phyloP scores from a whole-genome alignment of 768 basidiomycete species.

The Serendipita sp. region DNA sequence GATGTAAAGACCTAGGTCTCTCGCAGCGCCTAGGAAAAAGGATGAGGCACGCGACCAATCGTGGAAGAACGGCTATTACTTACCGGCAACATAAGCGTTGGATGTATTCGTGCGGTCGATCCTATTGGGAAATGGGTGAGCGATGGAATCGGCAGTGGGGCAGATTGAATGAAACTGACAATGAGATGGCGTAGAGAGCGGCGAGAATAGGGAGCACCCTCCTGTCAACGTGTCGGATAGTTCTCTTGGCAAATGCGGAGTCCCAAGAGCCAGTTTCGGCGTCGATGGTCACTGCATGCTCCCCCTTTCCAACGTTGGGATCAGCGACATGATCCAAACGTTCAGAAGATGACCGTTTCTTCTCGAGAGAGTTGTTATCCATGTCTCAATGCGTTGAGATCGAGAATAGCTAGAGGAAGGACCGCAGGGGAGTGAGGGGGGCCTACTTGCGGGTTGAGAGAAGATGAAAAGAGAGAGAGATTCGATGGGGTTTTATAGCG shows the following conservation, averaged over 20 bases:
- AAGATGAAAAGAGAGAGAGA: too few relatives aligned
- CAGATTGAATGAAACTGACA: background rate
- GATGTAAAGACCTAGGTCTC: constrained; percentile 13
- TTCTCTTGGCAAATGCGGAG: background rate
- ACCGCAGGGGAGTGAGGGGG: too few relatives aligned
- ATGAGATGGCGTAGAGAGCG: background rate
- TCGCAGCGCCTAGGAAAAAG: background rate
- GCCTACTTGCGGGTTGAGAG: too few relatives aligned
- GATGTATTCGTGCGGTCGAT: constrained; percentile 5
- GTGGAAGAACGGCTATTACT: background rate
- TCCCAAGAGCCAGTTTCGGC: background rate
- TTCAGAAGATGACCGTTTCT: constrained; percentile 1
- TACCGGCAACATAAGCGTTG: constrained; percentile 1
- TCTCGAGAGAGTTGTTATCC: background rate
- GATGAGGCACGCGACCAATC: background rate
- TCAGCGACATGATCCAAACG: background rate
- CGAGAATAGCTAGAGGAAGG: too few relatives aligned
- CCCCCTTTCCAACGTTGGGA: background rate
- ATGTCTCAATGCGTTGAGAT: too few relatives aligned
- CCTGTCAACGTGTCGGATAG: background rate
- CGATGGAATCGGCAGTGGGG: background rate
- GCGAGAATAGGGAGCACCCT: constrained; percentile 2
- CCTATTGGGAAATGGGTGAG: background rate
- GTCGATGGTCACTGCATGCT: constrained; percentile 80
- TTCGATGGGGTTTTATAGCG: too few relatives aligned